Evolutionary conservation across 2,329 filamentous ascomycete genomes (phyloP).

Genomic region (Fusarium verticillioides): DNA sequence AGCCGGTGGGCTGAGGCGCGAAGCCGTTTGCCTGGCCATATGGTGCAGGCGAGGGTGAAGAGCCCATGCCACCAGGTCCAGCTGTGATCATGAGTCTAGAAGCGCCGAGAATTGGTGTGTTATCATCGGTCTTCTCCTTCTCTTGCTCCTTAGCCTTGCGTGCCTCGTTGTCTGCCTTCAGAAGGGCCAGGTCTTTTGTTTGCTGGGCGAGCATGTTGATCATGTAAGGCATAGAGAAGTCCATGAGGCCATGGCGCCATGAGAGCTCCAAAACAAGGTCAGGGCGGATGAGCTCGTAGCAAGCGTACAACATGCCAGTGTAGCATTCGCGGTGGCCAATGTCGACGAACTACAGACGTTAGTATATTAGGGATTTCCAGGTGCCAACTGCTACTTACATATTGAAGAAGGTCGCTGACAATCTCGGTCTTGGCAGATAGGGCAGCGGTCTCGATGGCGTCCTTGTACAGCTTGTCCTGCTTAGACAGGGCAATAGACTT

Average conservation of each 20-base stretch:
- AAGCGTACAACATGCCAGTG: conserved; percentile 99
- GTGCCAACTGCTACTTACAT: conserved; percentile 75
- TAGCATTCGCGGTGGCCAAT: conserved; percentile 99
- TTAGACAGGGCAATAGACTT: conserved; percentile 98
- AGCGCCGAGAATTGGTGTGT: conserved; percentile 90
- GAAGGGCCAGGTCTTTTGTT: conserved; percentile 81
- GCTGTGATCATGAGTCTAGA: conserved; percentile 95
- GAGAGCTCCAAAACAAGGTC: conserved; percentile 95
- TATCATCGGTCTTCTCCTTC: conserved; percentile 87
- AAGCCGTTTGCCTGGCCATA: conserved; percentile 87
- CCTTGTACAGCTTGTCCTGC: conserved; percentile 99
- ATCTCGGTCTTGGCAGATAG: conserved; percentile 91
- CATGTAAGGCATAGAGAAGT: conserved; percentile 99
- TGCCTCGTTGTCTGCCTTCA: conserved; percentile 97
- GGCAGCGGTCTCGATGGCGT: conserved; percentile 97
- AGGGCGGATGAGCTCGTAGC: conserved; percentile 95
- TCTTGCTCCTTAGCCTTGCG: conserved; percentile 80
- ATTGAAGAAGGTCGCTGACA: conserved; percentile 94
- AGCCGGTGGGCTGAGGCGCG: conserved; percentile 87
- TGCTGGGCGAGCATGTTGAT: conserved; percentile 97
- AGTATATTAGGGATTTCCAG: conserved; percentile 40
- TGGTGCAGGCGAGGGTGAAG: conserved; percentile 69
- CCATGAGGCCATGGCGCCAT: conserved; percentile 92
- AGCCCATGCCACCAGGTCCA: conserved; percentile 69
- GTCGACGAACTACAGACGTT: conserved; percentile 83